Evolutionary conservation across 805 yeast genomes (phyloP).

Genomic region (Candida nonsorbophila): DNA sequence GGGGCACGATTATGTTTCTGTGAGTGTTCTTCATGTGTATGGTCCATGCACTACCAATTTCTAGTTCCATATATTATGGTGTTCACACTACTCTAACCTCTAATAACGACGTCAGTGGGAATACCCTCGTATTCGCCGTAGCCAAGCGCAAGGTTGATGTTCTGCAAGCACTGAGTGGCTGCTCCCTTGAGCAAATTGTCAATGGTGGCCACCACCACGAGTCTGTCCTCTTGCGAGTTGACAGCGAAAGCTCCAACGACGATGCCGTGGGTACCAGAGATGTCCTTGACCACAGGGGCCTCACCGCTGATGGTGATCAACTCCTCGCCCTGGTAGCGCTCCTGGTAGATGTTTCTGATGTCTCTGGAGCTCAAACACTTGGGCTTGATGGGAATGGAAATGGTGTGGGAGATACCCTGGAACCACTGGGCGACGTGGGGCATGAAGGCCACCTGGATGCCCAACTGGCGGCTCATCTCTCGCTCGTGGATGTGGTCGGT

Average conservation of each 20-base stretch:
- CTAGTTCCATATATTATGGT: neutral
- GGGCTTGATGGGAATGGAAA: constrained; percentile 76
- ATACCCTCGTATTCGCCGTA: constrained; percentile 95
- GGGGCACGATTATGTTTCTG: neutral
- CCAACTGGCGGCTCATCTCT: constrained; percentile 81
- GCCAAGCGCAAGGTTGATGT: constrained; percentile 83
- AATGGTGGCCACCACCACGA: constrained; percentile 90
- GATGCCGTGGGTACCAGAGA: constrained; percentile 91
- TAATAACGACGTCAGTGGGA: constrained; percentile 60
- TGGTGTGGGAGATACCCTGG: constrained; percentile 94
- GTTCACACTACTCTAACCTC: constrained; percentile 43
- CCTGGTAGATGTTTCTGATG: constrained; percentile 79
- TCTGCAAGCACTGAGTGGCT: constrained; percentile 96
- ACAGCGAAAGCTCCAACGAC: constrained; percentile 96
- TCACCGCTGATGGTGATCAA: constrained; percentile 84
- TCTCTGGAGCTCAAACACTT: constrained; percentile 72
- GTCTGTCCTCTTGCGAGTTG: constrained; percentile 80
- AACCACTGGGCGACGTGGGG: constrained; percentile 99
- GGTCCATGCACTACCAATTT: neutral
- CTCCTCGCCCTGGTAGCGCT: constrained; percentile 81
- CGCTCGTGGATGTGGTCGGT: constrained; percentile 97
- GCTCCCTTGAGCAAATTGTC: constrained; percentile 97
- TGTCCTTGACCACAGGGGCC: constrained; percentile 87
- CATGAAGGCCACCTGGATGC: constrained; percentile 75
- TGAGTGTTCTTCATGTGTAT: neutral